Evolutionary conservation across 257 asterid genomes (phyloP).

Genomic region (Plectranthus barbatus): DNA sequence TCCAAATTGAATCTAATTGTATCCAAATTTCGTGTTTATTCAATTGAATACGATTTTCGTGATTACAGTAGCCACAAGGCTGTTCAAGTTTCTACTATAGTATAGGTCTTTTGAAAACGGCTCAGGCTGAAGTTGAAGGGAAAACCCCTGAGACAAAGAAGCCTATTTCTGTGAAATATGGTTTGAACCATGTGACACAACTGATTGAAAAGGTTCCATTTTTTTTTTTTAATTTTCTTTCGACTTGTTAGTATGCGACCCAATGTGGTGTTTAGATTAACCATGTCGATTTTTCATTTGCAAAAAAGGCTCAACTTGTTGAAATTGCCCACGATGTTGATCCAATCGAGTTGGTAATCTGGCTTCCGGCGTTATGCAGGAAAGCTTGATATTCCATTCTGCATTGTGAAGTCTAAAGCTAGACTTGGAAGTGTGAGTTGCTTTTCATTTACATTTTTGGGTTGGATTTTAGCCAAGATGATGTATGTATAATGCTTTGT

Average conservation of each 20-base stretch:
- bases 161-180: constrained; percentile 52
- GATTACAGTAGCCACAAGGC: constrained; percentile 42
- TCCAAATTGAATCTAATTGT: no score
- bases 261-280: background rate
- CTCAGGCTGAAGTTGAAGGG: constrained; percentile 54
- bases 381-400: constrained; percentile 60
- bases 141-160: constrained; percentile 39
- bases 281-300: background rate
- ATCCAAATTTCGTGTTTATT: no score
- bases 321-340: constrained; percentile 62
- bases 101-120: constrained; percentile 54
- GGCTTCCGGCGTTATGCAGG: constrained; percentile 64
- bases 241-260: background rate
- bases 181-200: constrained; percentile 52
- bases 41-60: no score
- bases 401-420: constrained; percentile 54
- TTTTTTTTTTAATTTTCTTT: no score
- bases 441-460: background rate
- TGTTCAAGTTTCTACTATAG: constrained; percentile 47
- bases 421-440: constrained; percentile 46
- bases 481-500: background rate
- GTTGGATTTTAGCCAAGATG: no score
- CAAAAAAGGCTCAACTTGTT: constrained; percentile 59
- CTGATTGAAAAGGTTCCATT: constrained; percentile 45
- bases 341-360: constrained; percentile 55